Conservation (phyloP, 2,329 filamentous ascomycete species). For the Ciborinia camelliae region DNA sequence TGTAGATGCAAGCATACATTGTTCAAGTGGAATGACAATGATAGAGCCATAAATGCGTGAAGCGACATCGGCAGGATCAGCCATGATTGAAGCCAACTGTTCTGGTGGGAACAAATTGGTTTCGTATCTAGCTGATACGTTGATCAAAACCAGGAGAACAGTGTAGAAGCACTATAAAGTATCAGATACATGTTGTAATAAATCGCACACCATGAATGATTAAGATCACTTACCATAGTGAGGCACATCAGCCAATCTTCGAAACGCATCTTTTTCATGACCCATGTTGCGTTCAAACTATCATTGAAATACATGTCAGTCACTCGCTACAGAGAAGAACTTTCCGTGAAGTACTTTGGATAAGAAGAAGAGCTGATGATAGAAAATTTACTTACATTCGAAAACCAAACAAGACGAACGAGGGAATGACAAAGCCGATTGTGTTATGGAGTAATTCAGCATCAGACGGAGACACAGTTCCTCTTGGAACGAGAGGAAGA, state of each 20-base stretch:
- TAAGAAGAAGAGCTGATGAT: neutral
- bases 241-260: slow-evolving; percentile 41
- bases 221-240: slow-evolving; percentile 36
- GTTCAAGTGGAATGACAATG: slow-evolving; percentile 47
- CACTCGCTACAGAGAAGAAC: too few species aligned
- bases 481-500: slow-evolving; percentile 9
- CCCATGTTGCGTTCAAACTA: slow-evolving; percentile 25
- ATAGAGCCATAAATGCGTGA: slow-evolving; percentile 45
- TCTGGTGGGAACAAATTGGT: slow-evolving; percentile 42
- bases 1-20: slow-evolving; percentile 46
- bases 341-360: too few species aligned
- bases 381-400: slow-evolving; percentile 26
- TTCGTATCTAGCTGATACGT: slow-evolving; percentile 39
- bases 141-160: slow-evolving; percentile 38
- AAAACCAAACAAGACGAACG: slow-evolving; percentile 23
- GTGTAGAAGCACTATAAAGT: slow-evolving; percentile 38
- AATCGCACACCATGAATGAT: neutral
- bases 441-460: slow-evolving; percentile 27
- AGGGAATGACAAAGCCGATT: slow-evolving; percentile 27
- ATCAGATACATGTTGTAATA: neutral
- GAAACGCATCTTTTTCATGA: slow-evolving; percentile 25
- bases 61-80: slow-evolving; percentile 41
- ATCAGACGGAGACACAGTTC: slow-evolving; percentile 24
- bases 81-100: slow-evolving; percentile 36
- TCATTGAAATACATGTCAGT: neutral